Evolutionary conservation across 768 basidiomycete species (phyloP).

Genomic region (Amanita subjunquillea): DNA sequence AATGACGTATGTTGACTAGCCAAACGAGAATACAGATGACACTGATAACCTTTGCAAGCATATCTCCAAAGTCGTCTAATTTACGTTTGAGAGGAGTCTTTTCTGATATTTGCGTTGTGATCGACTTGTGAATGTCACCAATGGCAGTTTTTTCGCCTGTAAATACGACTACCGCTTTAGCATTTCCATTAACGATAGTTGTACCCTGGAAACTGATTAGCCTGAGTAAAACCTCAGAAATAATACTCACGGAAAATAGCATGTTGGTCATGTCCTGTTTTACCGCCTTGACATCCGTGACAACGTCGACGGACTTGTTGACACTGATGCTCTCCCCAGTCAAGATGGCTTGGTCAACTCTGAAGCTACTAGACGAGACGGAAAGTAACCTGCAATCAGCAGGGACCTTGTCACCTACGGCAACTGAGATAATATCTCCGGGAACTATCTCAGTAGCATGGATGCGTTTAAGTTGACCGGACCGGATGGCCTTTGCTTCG

Average conservation of each 20-base stretch:
- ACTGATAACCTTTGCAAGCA: slow-evolving; percentile 94
- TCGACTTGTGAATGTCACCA: slow-evolving; percentile 95
- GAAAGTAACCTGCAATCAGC: slow-evolving; percentile 89
- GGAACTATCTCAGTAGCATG: slow-evolving; percentile 89
- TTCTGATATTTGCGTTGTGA: slow-evolving; percentile 84
- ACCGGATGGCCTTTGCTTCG: slow-evolving; percentile 83
- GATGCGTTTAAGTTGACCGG: slow-evolving; percentile 56
- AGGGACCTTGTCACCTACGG: slow-evolving; percentile 92
- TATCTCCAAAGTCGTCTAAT: slow-evolving; percentile 96
- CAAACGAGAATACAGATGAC: slow-evolving; percentile 97
- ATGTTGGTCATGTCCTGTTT: slow-evolving; percentile 99
- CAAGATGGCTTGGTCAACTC: slow-evolving; percentile 92
- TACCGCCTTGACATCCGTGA: slow-evolving; percentile 71
- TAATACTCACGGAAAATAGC: slow-evolving; percentile 67
- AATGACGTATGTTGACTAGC: slow-evolving; percentile 95
- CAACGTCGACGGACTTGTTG: slow-evolving; percentile 60
- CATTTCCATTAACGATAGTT: slow-evolving; percentile 90
- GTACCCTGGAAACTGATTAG: slow-evolving; percentile 53
- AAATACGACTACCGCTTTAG: slow-evolving; percentile 77
- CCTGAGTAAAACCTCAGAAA: neutral
- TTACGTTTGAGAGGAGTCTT: slow-evolving; percentile 97
- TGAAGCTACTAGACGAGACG: slow-evolving; percentile 87
- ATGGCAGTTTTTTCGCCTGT: slow-evolving; percentile 88
- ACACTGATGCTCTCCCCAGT: slow-evolving; percentile 92
- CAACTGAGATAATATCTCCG: slow-evolving; percentile 84